phyloP scores from a whole-genome alignment of 306 rosid genomes.

The Cucurbita moschata region DNA sequence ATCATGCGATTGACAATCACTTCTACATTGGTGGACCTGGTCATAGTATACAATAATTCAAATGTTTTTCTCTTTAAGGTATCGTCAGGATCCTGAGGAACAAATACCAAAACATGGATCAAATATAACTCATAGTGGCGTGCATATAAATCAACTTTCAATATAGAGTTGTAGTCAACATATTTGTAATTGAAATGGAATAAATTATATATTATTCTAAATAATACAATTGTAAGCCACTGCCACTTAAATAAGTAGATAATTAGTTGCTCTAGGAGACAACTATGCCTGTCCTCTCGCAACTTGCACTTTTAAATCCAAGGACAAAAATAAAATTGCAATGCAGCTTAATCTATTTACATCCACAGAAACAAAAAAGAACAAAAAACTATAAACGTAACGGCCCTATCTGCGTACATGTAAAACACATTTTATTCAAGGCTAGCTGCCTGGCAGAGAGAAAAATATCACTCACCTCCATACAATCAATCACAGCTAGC shows the following conservation, averaged over 20 bases:
- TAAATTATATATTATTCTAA: not conserved
- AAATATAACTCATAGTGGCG: not conserved
- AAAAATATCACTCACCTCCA: constrained; percentile 49
- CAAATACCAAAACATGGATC: constrained; percentile 11
- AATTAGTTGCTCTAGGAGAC: not conserved
- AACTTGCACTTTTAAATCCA: not conserved
- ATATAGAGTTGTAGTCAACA: not conserved
- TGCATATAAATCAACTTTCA: not conserved
- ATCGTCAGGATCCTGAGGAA: constrained; percentile 90
- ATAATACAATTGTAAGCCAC: not conserved
- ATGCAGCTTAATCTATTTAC: not conserved
- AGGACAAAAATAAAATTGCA: not conserved
- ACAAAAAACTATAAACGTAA: not conserved
- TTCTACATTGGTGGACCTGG: constrained; percentile 94
- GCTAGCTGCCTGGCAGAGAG: not conserved
- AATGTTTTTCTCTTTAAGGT: constrained; percentile 89
- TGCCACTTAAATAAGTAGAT: not conserved
- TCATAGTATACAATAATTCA: constrained; percentile 79
- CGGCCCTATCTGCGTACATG: not conserved
- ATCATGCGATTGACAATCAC: constrained; percentile 96
- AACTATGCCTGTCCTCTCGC: not conserved
- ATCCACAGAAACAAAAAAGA: not conserved
- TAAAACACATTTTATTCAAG: not conserved
- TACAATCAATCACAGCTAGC: constrained; percentile 94
- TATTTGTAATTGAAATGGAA: not conserved